Evolutionary conservation across 805 yeast genomes (phyloP).

Genomic region (Monosporozyma yasuniensis): DNA sequence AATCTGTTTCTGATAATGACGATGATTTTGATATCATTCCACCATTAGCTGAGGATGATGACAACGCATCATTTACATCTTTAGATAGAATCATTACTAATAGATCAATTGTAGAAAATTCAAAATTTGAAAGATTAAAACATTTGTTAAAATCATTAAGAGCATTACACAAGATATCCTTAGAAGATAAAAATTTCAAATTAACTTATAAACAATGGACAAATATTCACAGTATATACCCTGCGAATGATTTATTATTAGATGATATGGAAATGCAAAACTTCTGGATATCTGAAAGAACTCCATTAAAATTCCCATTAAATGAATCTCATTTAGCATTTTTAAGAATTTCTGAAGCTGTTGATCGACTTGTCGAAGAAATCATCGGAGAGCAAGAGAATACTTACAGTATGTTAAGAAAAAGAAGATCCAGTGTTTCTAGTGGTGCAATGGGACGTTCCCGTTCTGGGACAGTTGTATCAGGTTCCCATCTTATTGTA

Average conservation of each 20-base stretch:
- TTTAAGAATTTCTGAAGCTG: conserved; percentile 27
- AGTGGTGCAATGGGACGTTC: neutral
- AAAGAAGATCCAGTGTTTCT: neutral
- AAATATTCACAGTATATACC: conserved; percentile 4
- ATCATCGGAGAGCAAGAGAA: conserved; percentile 3
- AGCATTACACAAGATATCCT: conserved; percentile 17
- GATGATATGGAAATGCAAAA: conserved; percentile 20
- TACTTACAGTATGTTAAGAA: neutral
- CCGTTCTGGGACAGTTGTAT: neutral
- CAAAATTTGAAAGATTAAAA: conserved; percentile 10
- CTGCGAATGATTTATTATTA: neutral
- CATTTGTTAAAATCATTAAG: conserved; percentile 10
- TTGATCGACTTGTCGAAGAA: conserved; percentile 13
- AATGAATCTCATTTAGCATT: conserved; percentile 58
- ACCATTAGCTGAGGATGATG: neutral
- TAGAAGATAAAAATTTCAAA: conserved; percentile 11
- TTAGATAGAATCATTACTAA: conserved; percentile 1
- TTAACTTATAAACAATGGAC: conserved; percentile 23
- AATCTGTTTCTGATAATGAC: neutral
- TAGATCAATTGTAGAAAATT: neutral
- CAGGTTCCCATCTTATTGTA: neutral
- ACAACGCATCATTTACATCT: neutral
- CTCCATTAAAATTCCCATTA: conserved; percentile 64
- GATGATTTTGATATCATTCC: neutral
- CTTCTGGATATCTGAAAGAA: conserved; percentile 54